Base-by-base conservation (phyloP, 2,329 filamentous ascomycete species). In the Apiospora arundinis region DNA sequence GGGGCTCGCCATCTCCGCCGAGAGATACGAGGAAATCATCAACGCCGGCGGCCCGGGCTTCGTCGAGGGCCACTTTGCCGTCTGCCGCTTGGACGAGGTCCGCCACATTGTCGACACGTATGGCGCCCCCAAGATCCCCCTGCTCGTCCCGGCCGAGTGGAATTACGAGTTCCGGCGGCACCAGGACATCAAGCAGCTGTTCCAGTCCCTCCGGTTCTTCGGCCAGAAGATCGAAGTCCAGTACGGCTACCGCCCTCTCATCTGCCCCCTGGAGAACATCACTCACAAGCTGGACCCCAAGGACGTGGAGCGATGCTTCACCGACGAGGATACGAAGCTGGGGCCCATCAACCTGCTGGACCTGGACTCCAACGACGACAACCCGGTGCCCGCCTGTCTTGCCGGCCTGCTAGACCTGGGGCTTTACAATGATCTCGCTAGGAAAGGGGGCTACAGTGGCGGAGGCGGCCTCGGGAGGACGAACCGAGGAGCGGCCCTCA, bases 301-400 rank as follows among this genome's bases (percentile, higher is more conserved):
- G 37, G 67, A 69, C n/a, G 67, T 56, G 7, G 67, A 69, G 28
- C 25, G 46, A 28, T 69, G 67, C 67, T 69, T 69, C 32, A 9
- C n/a, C n/a, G n/a, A 25, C 4, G 45, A 40, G 25, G 45, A 69
- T 44, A 18, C 32, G 21, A 49, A 56, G 28, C 8, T 69, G 45
- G 67, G 67, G 1, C 67, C 67, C 18, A 69, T 69, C 67, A 69
- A 69, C 67, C 32, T 69, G 46, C 67, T 69, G 8, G 67, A 69
- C 67, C 67, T 69, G 21, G 67, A 69, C 46, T 49, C 67, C 67
- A 69, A 69, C 37, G 67, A 69, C 37, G 67, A 56, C 28, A 69
- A 69, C n/a, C 67, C 67, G 7, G 67, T 69, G 9, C 67, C 67
- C n/a, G 9, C 45, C 1, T 69, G 67, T 21, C 40, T 69, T 6